Evolutionary conservation across 139 green algal genomes (phyloP).

Genomic region (Klebsormidium nitens): DNA sequence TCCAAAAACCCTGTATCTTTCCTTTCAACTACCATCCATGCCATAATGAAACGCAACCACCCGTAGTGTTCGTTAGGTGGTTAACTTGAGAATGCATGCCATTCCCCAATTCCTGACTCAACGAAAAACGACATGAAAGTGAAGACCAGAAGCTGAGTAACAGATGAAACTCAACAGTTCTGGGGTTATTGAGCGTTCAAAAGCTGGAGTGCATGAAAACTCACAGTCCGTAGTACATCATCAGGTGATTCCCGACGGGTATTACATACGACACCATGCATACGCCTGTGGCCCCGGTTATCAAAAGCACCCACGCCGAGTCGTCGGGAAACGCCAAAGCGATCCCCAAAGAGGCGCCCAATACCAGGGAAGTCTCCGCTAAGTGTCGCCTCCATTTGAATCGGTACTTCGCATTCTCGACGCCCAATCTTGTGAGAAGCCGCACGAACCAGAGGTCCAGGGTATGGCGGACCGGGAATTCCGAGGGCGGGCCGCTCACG

Average conservation of each 20-base stretch:
- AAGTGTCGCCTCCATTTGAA: slow-evolving; percentile 9
- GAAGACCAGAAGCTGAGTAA: too few relatives aligned
- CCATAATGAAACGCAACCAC: too few relatives aligned
- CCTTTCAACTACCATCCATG: too few relatives aligned
- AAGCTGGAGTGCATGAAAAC: too few relatives aligned
- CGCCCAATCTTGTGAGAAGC: not conserved
- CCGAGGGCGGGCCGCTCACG: not conserved
- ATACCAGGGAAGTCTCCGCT: not conserved
- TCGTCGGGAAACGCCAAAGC: slow-evolving; percentile 35
- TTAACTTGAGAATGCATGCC: too few relatives aligned
- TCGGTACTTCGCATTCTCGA: too few relatives aligned
- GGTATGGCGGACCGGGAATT: slow-evolving; percentile 15
- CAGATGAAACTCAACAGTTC: too few relatives aligned
- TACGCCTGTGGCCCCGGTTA: slow-evolving; percentile 64
- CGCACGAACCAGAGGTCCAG: not conserved
- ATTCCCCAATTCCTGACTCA: too few relatives aligned
- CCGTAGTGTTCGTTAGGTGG: too few relatives aligned
- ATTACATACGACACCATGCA: slow-evolving; percentile 62
- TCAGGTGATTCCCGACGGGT: slow-evolving; percentile 49
- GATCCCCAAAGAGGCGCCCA: slow-evolving; percentile 27
- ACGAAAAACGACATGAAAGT: too few relatives aligned
- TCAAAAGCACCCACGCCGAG: slow-evolving; percentile 55
- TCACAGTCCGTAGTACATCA: slow-evolving; percentile 44
- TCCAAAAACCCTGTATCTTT: too few relatives aligned
- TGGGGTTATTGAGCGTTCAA: too few relatives aligned